phyloP scores from a whole-genome alignment of 2,329 filamentous ascomycete genomes.

The Fusarium sp. region DNA sequence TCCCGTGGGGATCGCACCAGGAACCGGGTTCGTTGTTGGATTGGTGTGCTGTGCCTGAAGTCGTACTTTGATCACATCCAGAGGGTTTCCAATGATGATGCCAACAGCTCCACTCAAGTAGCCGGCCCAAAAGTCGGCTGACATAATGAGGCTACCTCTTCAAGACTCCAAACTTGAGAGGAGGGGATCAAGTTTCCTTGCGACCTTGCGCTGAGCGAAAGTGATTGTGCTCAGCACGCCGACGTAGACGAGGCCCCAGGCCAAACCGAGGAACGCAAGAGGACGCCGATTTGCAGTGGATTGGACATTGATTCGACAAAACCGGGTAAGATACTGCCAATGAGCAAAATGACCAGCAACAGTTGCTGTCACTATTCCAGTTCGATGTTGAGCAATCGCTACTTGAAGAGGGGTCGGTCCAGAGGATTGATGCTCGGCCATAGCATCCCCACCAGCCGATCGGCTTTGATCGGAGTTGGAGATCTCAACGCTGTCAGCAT shows the following conservation, averaged over 20 bases:
- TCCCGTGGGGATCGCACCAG: conserved; percentile 21
- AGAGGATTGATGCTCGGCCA: conserved; percentile 44
- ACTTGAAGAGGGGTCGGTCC: conserved; percentile 45
- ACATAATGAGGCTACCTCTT: conserved; percentile 64
- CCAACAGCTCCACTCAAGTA: conserved; percentile 87
- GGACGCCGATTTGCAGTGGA: conserved; percentile 33
- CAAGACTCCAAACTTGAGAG: conserved; percentile 15
- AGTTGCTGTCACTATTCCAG: conserved; percentile 39
- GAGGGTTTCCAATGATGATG: conserved; percentile 88
- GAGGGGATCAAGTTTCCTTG: conserved; percentile 21
- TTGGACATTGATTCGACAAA: conserved; percentile 34
- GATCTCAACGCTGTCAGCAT: conserved; percentile 36
- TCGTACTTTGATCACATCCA: conserved; percentile 73
- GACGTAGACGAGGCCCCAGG: conserved; percentile 41
- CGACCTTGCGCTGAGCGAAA: conserved; percentile 38
- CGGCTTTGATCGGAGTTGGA: conserved; percentile 42
- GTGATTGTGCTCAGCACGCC: conserved; percentile 41
- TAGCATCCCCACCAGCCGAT: conserved; percentile 38
- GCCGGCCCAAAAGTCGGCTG: conserved; percentile 92
- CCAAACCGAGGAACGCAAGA: conserved; percentile 39
- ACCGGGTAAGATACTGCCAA: conserved; percentile 42
- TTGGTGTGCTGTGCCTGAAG: conserved; percentile 69
- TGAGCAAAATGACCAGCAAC: conserved; percentile 43
- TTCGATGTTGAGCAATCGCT: conserved; percentile 39
- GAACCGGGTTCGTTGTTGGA: conserved; percentile 18